Evolutionary conservation across 2,329 filamentous ascomycete species (phyloP), one percentile per base, ranked within the genome.

Genomic region (Tolypocladium pustulatum): DNA sequence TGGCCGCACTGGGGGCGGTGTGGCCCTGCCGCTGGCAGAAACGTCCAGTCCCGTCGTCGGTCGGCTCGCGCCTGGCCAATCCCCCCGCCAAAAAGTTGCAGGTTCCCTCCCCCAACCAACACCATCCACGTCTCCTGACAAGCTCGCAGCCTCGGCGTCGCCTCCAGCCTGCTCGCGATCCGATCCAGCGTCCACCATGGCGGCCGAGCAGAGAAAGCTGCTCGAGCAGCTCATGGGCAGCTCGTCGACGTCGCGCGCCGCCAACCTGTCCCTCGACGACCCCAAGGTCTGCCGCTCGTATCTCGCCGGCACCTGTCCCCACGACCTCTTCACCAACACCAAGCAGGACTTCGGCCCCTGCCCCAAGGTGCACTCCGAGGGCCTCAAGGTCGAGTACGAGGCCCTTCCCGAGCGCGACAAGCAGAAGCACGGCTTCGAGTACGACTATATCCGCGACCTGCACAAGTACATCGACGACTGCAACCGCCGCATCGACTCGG

Each of bases 321-420:
- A 97, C 79, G 94, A 99, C 72, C 90, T 99, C 69, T 99, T 99
- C 82, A 99, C 93, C 64, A 99, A 99, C 77, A 99, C 94, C 53
- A 97, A 97, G 78, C 92, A 97, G 60, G 94, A 99, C 72, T 83
- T 97, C 38, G 94, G 94, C 2, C 83, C 86, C 0, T 99, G 94
- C 70, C 84, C 90, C 55, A 94, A 93, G 71, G 83, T 93, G 32
- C 94, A 99, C 76, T 89, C 85, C 55, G 92, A 97, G 71, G 85
- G 86, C 15, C 81, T 97, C 64, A 97, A 96, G 75, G 79, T 86
- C 54, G 92, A 99, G 72, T 99, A 94, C 73, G 89, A 95, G 65
- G 80, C 77, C 1, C 84, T 94, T 0, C 77, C 88, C 4, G 78
- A 87, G 2, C 75, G 84, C 36, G 88, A 93, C 67, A 88, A 87